These are phyloP conservation scores for Paxillus ammoniavirescens DNA, from an alignment of 768 basidiomycete genomes.

Conservation along the genomic window DNA sequence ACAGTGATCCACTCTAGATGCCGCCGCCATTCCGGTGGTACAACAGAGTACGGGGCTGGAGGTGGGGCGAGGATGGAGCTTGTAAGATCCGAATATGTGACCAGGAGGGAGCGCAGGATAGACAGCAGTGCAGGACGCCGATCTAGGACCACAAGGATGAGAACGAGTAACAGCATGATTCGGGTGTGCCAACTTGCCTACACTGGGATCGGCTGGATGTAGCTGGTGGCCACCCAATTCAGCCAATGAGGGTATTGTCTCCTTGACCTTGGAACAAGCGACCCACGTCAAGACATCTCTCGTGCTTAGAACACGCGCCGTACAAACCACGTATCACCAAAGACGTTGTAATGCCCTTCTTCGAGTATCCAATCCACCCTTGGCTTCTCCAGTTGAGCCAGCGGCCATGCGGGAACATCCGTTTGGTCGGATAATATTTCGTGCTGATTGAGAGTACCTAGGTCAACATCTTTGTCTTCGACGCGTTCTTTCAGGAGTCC, in stretches of 20 bases:
- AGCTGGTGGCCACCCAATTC: conserved; percentile 80
- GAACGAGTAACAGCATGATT: not conserved
- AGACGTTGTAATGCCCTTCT: conserved; percentile 77
- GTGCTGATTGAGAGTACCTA: conserved; percentile 50
- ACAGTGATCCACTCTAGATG: conserved; percentile 81
- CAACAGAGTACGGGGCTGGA: conserved; percentile 41
- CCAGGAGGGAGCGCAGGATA: conserved; percentile 73
- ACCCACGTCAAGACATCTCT: conserved; percentile 14
- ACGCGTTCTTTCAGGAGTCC: conserved; percentile 56
- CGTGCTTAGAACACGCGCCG: conserved; percentile 28
- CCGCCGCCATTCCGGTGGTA: conserved; percentile 67
- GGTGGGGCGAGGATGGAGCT: conserved; percentile 67
- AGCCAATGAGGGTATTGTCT: conserved; percentile 76
- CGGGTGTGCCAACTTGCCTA: conserved; percentile 44
- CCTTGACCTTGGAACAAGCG: conserved; percentile 59
- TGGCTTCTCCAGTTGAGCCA: conserved; percentile 78
- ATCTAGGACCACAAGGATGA: conserved; percentile 44
- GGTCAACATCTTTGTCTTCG: conserved; percentile 34
- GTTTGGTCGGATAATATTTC: conserved; percentile 66
- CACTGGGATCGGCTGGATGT: conserved; percentile 69
- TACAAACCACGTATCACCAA: conserved; percentile 91
- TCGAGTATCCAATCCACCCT: conserved; percentile 90
- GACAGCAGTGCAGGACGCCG: conserved; percentile 71
- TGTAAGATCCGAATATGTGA: conserved; percentile 75
- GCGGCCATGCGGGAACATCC: conserved; percentile 76